Base-by-base conservation (phyloP, 2,329 filamentous ascomycete species). In the Emericellopsis cladophorae region DNA sequence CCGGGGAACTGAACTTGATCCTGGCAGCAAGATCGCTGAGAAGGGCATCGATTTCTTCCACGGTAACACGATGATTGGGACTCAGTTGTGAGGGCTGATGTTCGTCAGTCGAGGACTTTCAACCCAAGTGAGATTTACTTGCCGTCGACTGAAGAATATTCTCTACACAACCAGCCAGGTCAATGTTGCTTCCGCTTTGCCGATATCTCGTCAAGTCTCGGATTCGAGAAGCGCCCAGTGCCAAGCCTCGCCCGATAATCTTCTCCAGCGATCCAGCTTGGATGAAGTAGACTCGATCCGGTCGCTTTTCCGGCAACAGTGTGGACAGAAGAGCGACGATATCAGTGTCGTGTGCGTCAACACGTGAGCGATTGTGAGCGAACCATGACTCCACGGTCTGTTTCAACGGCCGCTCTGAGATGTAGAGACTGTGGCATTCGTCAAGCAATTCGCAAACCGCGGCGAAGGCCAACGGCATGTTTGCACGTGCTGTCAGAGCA, bases 221-320 rank as follows among this genome's bases (percentile, higher is more conserved):
- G 23, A 72, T 66, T 12, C 84, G 73, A 3, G 72, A 75, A 4
- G 65, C 60, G 1, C 81, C 78, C 21, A 94, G 67, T 5, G 70
- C 59, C n/a, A 90, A 66, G 16, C 76, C 74, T 26, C 79, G 73
- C 4, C 70, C 74, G 14, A 95, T 68, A n/a, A 85, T 72, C 40
- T 70, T 75, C 42, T 79, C 74, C 0, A 95, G 65, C 0, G 64
- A 68, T 8, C 62, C 54, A 6, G 74, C 64, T 51, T 84, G 76
- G 1, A 94, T 66, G 31, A 69, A 72, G 54, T 89, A 94, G 2
- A 90, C 83, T 23, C 86, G 74, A 53, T 94, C 87, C 3, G 77
- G 79, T 40, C 87, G 71, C 47, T 72, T 79, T 46, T 88, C 80
- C 0, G 88, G 86, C 0, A 93, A 71, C 1, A 95, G 60, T 3